These are phyloP conservation scores for Rhypophila decipiens DNA, from an alignment of 495 filamentous ascomycete genomes.

Conservation along the genomic window DNA sequence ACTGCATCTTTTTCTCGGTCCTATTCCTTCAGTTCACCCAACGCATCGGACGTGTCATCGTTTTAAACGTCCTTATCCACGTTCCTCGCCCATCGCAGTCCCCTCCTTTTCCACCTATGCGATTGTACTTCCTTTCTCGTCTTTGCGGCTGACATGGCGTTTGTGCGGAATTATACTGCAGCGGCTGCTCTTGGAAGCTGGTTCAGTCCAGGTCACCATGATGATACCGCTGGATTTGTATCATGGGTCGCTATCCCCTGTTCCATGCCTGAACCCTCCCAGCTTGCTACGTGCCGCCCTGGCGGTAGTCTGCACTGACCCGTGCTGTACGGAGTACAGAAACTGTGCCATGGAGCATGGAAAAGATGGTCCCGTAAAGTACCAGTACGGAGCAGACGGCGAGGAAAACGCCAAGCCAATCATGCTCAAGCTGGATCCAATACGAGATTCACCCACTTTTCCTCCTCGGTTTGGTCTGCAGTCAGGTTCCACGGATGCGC, in stretches of 20 bases:
- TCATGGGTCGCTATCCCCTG: too few relatives aligned
- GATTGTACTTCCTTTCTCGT: not conserved
- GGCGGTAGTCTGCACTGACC: too few relatives aligned
- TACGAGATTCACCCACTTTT: conserved; percentile 1
- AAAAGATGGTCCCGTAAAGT: not conserved
- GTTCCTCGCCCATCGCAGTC: too few relatives aligned
- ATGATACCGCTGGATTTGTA: not conserved
- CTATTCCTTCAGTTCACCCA: too few relatives aligned
- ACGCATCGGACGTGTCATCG: not conserved
- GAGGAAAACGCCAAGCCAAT: too few relatives aligned
- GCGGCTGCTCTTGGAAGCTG: not conserved
- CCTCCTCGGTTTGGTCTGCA: not conserved
- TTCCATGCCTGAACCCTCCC: too few relatives aligned
- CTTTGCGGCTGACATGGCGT: conserved; percentile 7
- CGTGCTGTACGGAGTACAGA: too few relatives aligned
- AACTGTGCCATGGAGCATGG: too few relatives aligned
- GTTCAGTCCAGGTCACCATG: not conserved
- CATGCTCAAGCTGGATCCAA: too few relatives aligned
- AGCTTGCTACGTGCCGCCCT: not conserved
- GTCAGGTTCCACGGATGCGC: not conserved
- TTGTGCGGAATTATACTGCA: not conserved
- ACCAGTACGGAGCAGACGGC: not conserved
- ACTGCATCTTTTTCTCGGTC: too few relatives aligned
- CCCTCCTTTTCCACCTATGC: not conserved
- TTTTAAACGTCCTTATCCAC: not conserved